Evolutionary conservation across 192 early-diverging fungal genomes (phyloP).

Genomic region (Podila horticola): DNA sequence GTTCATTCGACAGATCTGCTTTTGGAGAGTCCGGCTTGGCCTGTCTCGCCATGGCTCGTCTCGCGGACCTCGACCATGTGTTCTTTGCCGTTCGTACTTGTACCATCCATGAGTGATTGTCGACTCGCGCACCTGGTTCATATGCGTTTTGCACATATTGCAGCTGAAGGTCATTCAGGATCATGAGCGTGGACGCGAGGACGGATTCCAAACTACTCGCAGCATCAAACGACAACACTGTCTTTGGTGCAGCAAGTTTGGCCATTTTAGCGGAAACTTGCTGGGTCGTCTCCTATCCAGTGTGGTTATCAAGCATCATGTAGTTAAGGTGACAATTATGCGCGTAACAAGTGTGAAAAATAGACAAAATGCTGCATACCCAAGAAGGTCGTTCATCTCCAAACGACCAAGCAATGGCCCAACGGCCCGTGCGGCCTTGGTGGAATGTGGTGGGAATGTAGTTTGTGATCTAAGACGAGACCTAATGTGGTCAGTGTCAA

Average conservation of each 20-base stretch:
- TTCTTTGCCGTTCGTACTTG: slow-evolving; percentile 9
- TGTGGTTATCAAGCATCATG: neutral
- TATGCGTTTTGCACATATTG: neutral
- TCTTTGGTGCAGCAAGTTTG: slow-evolving; percentile 26
- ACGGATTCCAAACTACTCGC: neutral
- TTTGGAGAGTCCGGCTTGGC: neutral
- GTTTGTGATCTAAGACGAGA: slow-evolving; percentile 55
- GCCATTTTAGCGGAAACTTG: slow-evolving; percentile 26
- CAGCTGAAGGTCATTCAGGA: slow-evolving; percentile 13
- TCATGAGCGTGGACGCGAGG: neutral
- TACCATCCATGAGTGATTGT: neutral
- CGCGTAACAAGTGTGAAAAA: neutral
- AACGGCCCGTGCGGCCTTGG: slow-evolving; percentile 64
- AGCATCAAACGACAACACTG: slow-evolving; percentile 11
- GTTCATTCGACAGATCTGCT: neutral
- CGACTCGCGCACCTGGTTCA: neutral
- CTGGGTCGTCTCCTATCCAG: slow-evolving; percentile 18
- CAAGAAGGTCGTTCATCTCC: slow-evolving; percentile 42
- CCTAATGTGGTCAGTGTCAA: slow-evolving; percentile 2
- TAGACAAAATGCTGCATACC: slow-evolving; percentile 16
- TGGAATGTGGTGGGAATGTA: slow-evolving; percentile 63
- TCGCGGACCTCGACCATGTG: slow-evolving; percentile 49
- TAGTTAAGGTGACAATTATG: neutral
- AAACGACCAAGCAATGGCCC: slow-evolving; percentile 70
- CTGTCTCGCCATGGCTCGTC: slow-evolving; percentile 22